Evolutionary conservation across 2,329 filamentous ascomycete species (phyloP), one percentile per base, ranked within the genome.

Genomic region (Nectriaceae sp.): DNA sequence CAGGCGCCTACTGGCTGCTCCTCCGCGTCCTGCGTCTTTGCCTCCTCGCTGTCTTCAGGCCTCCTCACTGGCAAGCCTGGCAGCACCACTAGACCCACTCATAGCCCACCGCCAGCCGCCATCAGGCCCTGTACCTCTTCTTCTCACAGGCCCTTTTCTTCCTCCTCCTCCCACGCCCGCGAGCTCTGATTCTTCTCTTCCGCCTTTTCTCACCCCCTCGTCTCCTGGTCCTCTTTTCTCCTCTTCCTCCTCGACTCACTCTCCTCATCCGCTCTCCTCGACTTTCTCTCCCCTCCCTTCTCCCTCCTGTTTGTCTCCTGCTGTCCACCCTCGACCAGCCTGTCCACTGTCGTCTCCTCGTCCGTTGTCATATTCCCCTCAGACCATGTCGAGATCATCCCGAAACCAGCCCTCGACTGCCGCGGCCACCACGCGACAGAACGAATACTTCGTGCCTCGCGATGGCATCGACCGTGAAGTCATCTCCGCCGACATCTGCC

Each of bases 391-490:
- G 58, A 72, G 72, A 67, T 62, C 66, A 60, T 63, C 66, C 59
- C 64, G 66, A 70, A 61, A 69, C 66, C 60, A 68, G 60, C 64
- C 66, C 52, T 54, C 66, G 59, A 55, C 64, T 29, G 54, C 56
- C 48, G 61, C 71, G 52, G 64, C 73, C 44, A 67, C 74, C 47
- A 70, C 73, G 49, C 79, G 81, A 51, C 82, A 87, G 68, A 89
- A 89, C 70, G 87, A 90, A 72, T 91, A 90, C 68, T 91, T 91
- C 69, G 84, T 91, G 46, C 85, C 87, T 39, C 83, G 86, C 63
- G 86, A 90, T 70, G 88, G 88, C 66, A 92, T 92, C 70, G 87
- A 89, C 68, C 84, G 88, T 62, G 88, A 92, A 70, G 88, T 92
- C 63, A 90, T 92, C 71, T 89, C 89, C 55, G 85, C 87, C 66